These are phyloP conservation scores for Sporothrix protearum DNA, from an alignment of 2,329 filamentous ascomycete species.

Conservation along the genomic window DNA sequence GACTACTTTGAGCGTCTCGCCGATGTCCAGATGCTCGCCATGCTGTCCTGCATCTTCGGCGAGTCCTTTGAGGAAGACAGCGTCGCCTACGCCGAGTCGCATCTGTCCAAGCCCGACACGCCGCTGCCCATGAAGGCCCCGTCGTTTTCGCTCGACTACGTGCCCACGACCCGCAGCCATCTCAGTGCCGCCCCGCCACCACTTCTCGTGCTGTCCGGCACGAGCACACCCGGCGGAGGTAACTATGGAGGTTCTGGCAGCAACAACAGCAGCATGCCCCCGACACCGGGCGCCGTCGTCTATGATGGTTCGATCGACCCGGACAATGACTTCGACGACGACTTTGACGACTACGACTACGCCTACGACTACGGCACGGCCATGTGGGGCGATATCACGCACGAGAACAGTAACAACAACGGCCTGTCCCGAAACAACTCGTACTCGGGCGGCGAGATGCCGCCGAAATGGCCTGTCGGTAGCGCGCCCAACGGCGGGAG, in stretches of 20 bases:
- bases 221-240: slow-evolving; percentile 41
- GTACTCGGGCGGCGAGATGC: slow-evolving; percentile 61
- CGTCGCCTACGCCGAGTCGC: slow-evolving; percentile 55
- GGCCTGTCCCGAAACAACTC: slow-evolving; percentile 44
- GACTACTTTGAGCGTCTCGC: slow-evolving; percentile 59
- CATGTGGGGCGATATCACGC: slow-evolving; percentile 51
- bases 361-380: slow-evolving; percentile 53
- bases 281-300: slow-evolving; percentile 22
- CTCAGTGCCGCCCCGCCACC: slow-evolving; percentile 12
- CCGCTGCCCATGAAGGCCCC: slow-evolving; percentile 63
- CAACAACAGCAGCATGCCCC: slow-evolving; percentile 18
- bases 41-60: slow-evolving; percentile 67
- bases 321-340: slow-evolving; percentile 36
- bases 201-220: not conserved
- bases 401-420: slow-evolving; percentile 45
- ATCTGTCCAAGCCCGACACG: slow-evolving; percentile 56
- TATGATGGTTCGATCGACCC: slow-evolving; percentile 27
- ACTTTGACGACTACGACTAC: slow-evolving; percentile 51
- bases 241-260: not conserved
- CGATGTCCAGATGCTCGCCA: slow-evolving; percentile 67
- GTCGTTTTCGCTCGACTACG: slow-evolving; percentile 64
- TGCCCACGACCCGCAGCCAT: slow-evolving; percentile 45
- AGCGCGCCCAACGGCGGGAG: slow-evolving; percentile 36
- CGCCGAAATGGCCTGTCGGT: slow-evolving; percentile 49
- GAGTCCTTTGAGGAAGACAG: slow-evolving; percentile 59